Conservation (phyloP, 2,329 filamentous ascomycete genomes). For the Didymella arachidicola region DNA sequence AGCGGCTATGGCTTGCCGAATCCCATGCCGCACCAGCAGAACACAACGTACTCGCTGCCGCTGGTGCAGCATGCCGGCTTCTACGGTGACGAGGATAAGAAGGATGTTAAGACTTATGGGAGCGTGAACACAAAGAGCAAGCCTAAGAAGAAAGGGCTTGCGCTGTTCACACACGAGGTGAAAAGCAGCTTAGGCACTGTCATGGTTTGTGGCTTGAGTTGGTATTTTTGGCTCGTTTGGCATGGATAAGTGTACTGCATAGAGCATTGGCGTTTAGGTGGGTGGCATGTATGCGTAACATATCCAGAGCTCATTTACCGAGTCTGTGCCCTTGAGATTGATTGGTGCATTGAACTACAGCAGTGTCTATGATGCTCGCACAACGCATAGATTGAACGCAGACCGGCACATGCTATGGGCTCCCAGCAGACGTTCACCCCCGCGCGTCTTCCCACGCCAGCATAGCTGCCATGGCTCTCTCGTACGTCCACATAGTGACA, state of each 20-base stretch:
- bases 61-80: conserved; percentile 55
- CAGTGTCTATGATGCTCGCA: conserved; percentile 2
- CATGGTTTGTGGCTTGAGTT: not conserved
- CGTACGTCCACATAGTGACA: conserved; percentile 95
- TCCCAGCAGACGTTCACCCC: conserved; percentile 1
- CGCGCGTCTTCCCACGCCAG: conserved; percentile 41
- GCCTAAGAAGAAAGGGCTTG: conserved; percentile 49
- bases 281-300: not conserved
- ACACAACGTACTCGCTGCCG: conserved; percentile 38
- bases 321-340: not conserved
- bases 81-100: conserved; percentile 38
- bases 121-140: conserved; percentile 40
- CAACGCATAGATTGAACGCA: not conserved
- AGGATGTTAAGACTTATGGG: conserved; percentile 24
- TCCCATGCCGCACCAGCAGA: conserved; percentile 15
- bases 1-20: conserved; percentile 41
- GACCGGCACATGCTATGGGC: not conserved
- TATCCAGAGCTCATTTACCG: not conserved
- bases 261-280: not conserved
- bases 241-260: not conserved
- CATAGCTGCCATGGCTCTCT: conserved; percentile 72
- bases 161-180: conserved; percentile 66
- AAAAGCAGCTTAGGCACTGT: conserved; percentile 40
- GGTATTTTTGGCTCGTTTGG: not conserved
- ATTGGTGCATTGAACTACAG: not conserved